Conservation (phyloP, 2,329 filamentous ascomycete species). For the Cytospora paraplurivora region DNA sequence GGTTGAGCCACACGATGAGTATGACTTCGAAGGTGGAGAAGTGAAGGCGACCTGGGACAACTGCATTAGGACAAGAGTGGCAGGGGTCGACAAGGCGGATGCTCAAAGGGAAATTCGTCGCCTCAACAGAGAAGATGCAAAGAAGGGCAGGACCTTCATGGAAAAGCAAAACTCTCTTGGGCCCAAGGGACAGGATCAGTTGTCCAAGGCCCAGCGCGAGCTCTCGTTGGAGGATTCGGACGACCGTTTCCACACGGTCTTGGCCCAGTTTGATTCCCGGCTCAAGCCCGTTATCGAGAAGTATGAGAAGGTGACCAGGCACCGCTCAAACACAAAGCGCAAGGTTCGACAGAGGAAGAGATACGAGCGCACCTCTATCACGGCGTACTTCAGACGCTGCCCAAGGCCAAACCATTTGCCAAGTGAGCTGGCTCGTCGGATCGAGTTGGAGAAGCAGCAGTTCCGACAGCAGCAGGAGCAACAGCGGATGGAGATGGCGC, state of each 20-base stretch:
- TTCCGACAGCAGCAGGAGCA: constrained; percentile 1
- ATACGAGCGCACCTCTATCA: constrained; percentile 46
- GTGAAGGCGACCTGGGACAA: constrained; percentile 45
- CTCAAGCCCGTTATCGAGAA: constrained; percentile 31
- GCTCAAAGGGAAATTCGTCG: constrained; percentile 41
- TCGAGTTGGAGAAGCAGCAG: constrained; percentile 18
- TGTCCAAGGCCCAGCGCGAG: constrained; percentile 43
- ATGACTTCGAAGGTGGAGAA: constrained; percentile 42
- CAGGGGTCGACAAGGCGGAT: constrained; percentile 42
- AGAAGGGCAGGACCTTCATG: constrained; percentile 36
- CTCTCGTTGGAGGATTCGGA: constrained; percentile 43
- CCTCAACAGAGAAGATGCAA: constrained; percentile 44
- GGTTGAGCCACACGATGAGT: constrained; percentile 35
- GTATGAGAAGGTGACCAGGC: constrained; percentile 19
- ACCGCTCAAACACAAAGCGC: constrained; percentile 27
- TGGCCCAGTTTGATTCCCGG: constrained; percentile 50
- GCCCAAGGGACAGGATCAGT: constrained; percentile 43
- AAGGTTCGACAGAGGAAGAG: constrained; percentile 36
- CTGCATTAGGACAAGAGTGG: constrained; percentile 39
- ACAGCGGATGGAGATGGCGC: constrained; percentile 2
- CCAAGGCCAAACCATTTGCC: constrained; percentile 36
- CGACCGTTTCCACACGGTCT: constrained; percentile 42
- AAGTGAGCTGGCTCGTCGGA: constrained; percentile 19
- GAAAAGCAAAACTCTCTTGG: constrained; percentile 35
- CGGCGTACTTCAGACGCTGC: constrained; percentile 48